Conservation (phyloP, 768 basidiomycete genomes). For the Amanita brunnescens region DNA sequence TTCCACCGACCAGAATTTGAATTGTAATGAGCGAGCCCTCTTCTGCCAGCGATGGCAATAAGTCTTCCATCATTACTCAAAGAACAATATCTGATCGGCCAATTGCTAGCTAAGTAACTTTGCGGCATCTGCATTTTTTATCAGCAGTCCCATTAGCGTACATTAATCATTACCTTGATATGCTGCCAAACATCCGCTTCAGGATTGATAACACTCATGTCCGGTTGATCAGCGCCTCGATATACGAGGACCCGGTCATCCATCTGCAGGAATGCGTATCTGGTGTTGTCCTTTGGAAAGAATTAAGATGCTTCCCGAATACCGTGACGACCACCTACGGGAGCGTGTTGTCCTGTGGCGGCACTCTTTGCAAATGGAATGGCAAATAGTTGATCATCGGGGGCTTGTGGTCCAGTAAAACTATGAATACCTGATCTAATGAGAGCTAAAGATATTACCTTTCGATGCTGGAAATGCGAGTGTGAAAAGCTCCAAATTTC, state of each 20-base stretch:
- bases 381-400: conserved; percentile 67
- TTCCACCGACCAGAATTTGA: conserved; percentile 95
- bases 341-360: conserved; percentile 83
- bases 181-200: conserved; percentile 98
- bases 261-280: conserved; percentile 92
- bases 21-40: conserved; percentile 91
- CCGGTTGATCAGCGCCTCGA: conserved; percentile 93
- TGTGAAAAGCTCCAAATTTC: conserved; percentile 82
- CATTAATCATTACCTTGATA: conserved; percentile 55
- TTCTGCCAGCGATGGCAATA: conserved; percentile 85
- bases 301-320: background rate
- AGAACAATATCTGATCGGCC: conserved; percentile 90
- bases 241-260: conserved; percentile 92
- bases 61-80: conserved; percentile 86
- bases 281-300: conserved; percentile 73
- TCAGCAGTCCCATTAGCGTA: background rate
- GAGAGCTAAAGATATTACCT: conserved; percentile 29
- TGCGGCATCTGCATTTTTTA: conserved; percentile 61
- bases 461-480: conserved; percentile 48
- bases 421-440: background rate
- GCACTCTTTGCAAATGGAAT: conserved; percentile 95
- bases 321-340: conserved; percentile 40
- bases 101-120: conserved; percentile 81
- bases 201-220: conserved; percentile 96
- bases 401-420: conserved; percentile 26